phyloP scores from a whole-genome alignment of 1,284 basidiomycete species.

The Gomphus bonarii region DNA sequence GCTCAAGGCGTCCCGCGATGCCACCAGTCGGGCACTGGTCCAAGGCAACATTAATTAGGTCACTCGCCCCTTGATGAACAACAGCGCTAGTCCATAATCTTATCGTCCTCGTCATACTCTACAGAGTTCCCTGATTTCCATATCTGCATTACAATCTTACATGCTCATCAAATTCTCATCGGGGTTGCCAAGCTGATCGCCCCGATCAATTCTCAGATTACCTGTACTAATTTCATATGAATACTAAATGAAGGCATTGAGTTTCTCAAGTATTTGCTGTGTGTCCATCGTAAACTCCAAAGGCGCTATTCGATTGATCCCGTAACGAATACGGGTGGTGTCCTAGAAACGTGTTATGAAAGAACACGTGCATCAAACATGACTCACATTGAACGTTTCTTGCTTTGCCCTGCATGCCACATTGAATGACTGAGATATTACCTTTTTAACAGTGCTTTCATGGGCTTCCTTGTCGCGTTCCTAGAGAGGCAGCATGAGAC shows the following conservation, averaged over 20 bases:
- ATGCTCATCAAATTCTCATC: background rate
- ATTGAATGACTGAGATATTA: constrained; percentile 66
- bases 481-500: constrained; percentile 24
- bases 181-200: too few relatives aligned
- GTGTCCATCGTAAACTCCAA: constrained; percentile 70
- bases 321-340: constrained; percentile 70
- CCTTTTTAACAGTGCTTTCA: constrained; percentile 52
- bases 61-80: constrained; percentile 9
- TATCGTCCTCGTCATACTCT: background rate
- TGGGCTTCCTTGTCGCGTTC: constrained; percentile 58
- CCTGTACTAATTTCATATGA: background rate
- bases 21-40: constrained; percentile 57
- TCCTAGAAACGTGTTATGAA: constrained; percentile 38
- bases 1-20: constrained; percentile 82
- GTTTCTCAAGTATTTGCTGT: constrained; percentile 43
- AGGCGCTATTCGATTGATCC: constrained; percentile 56
- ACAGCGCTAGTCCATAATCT: background rate
- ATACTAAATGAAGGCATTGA: constrained; percentile 19
- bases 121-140: background rate
- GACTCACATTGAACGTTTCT: constrained; percentile 74
- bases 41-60: constrained; percentile 25
- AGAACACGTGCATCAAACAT: background rate
- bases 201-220: too few relatives aligned
- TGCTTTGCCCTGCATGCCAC: constrained; percentile 85
- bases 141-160: background rate